These are phyloP conservation scores for Chamaenerion angustifolium DNA, from an alignment of 345 rosid species.

Conservation along the genomic window DNA sequence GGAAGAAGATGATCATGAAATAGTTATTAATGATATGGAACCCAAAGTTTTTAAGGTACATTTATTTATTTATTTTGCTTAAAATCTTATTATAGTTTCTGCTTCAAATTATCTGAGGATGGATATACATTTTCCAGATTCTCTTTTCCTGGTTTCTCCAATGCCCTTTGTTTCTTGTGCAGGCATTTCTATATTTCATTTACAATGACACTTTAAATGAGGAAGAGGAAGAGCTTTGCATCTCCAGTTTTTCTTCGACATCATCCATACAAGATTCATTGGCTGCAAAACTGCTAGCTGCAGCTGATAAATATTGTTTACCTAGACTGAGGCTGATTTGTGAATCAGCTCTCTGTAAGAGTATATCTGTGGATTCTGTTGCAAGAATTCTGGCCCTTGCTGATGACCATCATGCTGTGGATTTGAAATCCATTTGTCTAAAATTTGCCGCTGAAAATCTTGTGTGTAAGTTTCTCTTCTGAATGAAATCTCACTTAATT, in stretches of 20 bases:
- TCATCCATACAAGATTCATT: slow-evolving; percentile 42
- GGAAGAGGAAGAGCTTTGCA: slow-evolving; percentile 48
- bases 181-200: slow-evolving; percentile 74
- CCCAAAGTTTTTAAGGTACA: slow-evolving; percentile 79
- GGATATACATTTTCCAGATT: neutral
- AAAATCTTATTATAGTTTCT: neutral
- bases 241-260: slow-evolving; percentile 35
- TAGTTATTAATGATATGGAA: slow-evolving; percentile 58
- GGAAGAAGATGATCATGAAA: slow-evolving; percentile 43
- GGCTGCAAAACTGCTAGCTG: slow-evolving; percentile 67
- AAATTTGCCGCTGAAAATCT: slow-evolving; percentile 93
- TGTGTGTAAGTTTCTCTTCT: slow-evolving; percentile 33
- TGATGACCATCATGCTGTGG: slow-evolving; percentile 57
- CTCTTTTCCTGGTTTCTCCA: slow-evolving; percentile 11
- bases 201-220: slow-evolving; percentile 51
- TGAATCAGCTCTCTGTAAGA: slow-evolving; percentile 81
- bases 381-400: slow-evolving; percentile 70
- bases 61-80: neutral
- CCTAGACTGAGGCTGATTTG: slow-evolving; percentile 78
- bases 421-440: slow-evolving; percentile 68
- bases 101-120: neutral
- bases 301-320: slow-evolving; percentile 68
- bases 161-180: slow-evolving; percentile 8
- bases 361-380: slow-evolving; percentile 60
- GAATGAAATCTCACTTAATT: neutral